These are phyloP conservation scores for Mortierella sp. DNA, from an alignment of 371 early-diverging fungal species.

Conservation along the genomic window DNA sequence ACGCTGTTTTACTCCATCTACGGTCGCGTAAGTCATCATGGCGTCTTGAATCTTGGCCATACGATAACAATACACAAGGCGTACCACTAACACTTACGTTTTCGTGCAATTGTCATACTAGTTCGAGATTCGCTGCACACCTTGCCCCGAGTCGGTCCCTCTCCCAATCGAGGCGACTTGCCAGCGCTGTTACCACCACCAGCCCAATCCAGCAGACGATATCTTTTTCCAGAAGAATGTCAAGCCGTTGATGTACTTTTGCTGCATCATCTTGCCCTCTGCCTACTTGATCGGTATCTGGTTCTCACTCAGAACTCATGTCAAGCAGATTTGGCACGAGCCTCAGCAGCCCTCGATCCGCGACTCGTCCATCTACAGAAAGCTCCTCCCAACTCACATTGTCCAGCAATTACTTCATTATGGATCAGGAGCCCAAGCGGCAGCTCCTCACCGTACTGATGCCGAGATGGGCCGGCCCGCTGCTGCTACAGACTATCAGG, in stretches of 20 bases:
- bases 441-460: conserved; percentile 19
- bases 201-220: conserved; percentile 82
- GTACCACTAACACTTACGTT: neutral
- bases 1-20: conserved; percentile 95
- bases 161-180: conserved; percentile 62
- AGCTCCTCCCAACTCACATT: conserved; percentile 49
- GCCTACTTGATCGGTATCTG: conserved; percentile 94
- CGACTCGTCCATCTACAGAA: conserved; percentile 62
- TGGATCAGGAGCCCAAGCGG: conserved; percentile 25
- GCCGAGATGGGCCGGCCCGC: conserved; percentile 33
- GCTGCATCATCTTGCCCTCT: conserved; percentile 87
- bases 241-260: conserved; percentile 90
- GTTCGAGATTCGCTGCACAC: conserved; percentile 73
- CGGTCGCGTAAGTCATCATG: conserved; percentile 71
- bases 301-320: conserved; percentile 95
- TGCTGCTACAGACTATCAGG: conserved; percentile 25
- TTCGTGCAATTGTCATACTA: conserved; percentile 17
- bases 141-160: conserved; percentile 61
- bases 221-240: conserved; percentile 86
- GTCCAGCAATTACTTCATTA: conserved; percentile 57
- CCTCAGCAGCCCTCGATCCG: conserved; percentile 55
- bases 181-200: conserved; percentile 74
- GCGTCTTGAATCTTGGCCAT: neutral
- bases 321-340: conserved; percentile 86
- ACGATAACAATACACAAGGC: neutral